phyloP scores from a whole-genome alignment of 345 rosid genomes.

The Fremontodendron californicum region DNA sequence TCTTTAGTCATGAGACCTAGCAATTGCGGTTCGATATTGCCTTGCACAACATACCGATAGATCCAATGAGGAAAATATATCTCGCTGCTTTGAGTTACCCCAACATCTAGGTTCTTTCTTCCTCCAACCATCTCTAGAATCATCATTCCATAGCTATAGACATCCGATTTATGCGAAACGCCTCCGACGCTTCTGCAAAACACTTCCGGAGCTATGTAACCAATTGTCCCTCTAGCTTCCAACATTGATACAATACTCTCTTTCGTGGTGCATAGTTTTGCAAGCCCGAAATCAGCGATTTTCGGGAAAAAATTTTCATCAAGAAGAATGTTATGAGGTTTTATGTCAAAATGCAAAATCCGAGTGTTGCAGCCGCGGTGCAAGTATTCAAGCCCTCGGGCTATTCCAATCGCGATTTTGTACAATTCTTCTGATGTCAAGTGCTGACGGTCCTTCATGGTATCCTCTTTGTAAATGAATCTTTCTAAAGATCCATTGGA shows the following conservation, averaged over 20 bases:
- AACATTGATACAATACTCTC: background rate
- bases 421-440: constrained; percentile 20
- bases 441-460: background rate
- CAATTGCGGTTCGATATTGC: background rate
- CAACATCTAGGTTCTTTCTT: background rate
- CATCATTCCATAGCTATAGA: constrained; percentile 31
- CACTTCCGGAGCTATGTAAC: constrained; percentile 3
- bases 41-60: constrained; percentile 7
- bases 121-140: constrained; percentile 19
- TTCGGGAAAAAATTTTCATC: background rate
- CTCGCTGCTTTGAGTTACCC: background rate
- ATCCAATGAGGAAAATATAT: constrained; percentile 23
- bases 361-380: constrained; percentile 16
- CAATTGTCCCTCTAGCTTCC: constrained; percentile 2
- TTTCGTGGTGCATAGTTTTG: background rate
- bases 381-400: constrained; percentile 21
- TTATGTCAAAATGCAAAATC: constrained; percentile 22
- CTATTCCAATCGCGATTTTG: constrained; percentile 15
- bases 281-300: constrained; percentile 6
- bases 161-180: constrained; percentile 27
- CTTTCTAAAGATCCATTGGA: background rate
- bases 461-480: background rate
- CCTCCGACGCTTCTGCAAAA: background rate
- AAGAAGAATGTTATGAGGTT: constrained; percentile 21
- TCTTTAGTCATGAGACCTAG: background rate